phyloP scores from a whole-genome alignment of 2,329 filamentous ascomycete species.

The Cercospora sesami region DNA sequence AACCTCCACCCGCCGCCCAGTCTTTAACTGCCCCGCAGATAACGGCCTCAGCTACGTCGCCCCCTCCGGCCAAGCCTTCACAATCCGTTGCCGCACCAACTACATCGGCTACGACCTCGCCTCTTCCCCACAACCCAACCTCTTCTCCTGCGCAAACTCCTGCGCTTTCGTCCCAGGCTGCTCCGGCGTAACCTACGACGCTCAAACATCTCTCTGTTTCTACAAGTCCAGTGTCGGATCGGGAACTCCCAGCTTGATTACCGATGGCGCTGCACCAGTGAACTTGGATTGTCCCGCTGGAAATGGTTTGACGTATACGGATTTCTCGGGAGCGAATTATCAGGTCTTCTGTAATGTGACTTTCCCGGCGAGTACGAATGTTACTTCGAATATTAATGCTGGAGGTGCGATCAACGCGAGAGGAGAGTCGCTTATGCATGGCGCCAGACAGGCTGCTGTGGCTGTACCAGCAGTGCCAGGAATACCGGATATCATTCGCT shows the following conservation, averaged over 20 bases:
- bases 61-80: conserved; percentile 27
- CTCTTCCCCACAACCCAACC: conserved; percentile 19
- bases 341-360: conserved; percentile 33
- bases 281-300: conserved; percentile 32
- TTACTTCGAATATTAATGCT: neutral
- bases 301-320: conserved; percentile 28
- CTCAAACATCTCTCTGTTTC: conserved; percentile 21
- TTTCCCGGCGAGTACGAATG: conserved; percentile 22
- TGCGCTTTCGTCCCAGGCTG: conserved; percentile 28
- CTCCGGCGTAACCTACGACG: conserved; percentile 23
- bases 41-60: conserved; percentile 32
- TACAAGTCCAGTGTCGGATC: conserved; percentile 24
- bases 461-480: neutral
- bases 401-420: neutral
- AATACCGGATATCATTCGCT: conserved; percentile 17
- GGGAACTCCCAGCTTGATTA: neutral
- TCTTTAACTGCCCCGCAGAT: conserved; percentile 31
- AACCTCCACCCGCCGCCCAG: conserved; percentile 21
- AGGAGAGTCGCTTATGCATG: neutral
- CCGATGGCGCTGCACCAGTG: conserved; percentile 17
- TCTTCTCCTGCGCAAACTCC: conserved; percentile 30
- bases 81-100: conserved; percentile 28
- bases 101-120: conserved; percentile 22
- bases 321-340: conserved; percentile 31
- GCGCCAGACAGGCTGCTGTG: neutral